Conservation (phyloP, 305 asterid species). For the Andrographis paniculata region DNA sequence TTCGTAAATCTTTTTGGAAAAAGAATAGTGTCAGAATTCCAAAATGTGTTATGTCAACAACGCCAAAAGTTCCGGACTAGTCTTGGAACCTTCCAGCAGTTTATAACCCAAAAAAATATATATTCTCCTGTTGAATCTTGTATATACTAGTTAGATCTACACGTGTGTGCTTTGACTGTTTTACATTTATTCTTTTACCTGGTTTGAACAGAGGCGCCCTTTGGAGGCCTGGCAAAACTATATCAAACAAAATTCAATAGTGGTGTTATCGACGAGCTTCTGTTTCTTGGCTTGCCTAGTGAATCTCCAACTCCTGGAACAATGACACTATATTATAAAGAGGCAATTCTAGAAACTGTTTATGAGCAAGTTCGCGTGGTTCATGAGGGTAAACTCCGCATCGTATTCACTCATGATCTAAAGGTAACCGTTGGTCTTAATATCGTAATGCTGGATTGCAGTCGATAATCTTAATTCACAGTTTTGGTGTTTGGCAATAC, state of each 20-base stretch:
- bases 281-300: constrained; percentile 85
- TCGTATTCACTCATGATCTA: constrained; percentile 73
- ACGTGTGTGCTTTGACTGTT: background rate
- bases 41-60: too few relatives aligned
- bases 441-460: too few relatives aligned
- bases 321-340: constrained; percentile 81
- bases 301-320: constrained; percentile 76
- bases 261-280: constrained; percentile 81
- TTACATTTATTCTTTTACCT: background rate
- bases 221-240: constrained; percentile 89
- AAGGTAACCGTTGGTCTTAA: too few relatives aligned
- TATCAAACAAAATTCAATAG: constrained; percentile 85
- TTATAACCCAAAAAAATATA: too few relatives aligned
- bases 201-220: constrained; percentile 73
- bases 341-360: constrained; percentile 90
- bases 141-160: too few relatives aligned
- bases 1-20: too few relatives aligned
- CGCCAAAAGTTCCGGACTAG: too few relatives aligned
- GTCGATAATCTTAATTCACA: background rate
- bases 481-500: too few relatives aligned
- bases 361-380: constrained; percentile 90
- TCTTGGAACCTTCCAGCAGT: too few relatives aligned
- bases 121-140: too few relatives aligned
- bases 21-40: too few relatives aligned
- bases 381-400: constrained; percentile 92